Conservation (phyloP, 192 early-diverging fungal genomes). For the Funneliformis geosporum region DNA sequence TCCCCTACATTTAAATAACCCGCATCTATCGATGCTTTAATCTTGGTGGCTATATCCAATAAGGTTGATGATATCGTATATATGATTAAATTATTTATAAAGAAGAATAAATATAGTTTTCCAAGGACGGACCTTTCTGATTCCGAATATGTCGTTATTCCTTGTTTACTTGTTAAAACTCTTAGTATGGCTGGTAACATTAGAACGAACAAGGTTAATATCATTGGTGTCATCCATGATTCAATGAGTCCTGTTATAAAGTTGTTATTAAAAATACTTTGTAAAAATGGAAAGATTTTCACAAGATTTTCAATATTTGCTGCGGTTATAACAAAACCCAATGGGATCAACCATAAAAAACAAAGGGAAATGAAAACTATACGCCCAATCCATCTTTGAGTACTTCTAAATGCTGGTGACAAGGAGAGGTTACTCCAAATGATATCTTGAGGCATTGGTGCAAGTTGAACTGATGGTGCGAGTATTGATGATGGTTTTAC, state of each 20-base stretch:
- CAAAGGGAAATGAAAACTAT: conserved; percentile 57
- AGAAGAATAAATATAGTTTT: conserved; percentile 75
- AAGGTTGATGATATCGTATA: conserved; percentile 55
- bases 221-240: conserved; percentile 65
- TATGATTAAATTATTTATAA: conserved; percentile 72
- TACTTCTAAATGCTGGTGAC: background rate
- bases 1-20: background rate
- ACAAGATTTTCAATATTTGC: conserved; percentile 62
- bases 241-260: conserved; percentile 62
- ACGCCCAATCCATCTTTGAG: conserved; percentile 44
- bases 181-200: conserved; percentile 66
- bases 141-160: conserved; percentile 67
- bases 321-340: conserved; percentile 59
- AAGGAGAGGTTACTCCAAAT: conserved; percentile 70
- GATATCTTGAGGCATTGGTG: conserved; percentile 73
- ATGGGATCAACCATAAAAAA: conserved; percentile 71
- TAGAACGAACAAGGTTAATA: conserved; percentile 68
- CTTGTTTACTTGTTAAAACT: conserved; percentile 64
- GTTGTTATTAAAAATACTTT: conserved; percentile 50
- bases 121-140: conserved; percentile 68
- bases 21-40: conserved; percentile 31
- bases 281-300: conserved; percentile 52
- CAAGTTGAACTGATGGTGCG: conserved; percentile 45
- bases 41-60: conserved; percentile 30
- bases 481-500: conserved; percentile 14